Percentiles rank a stretch among this genome's conserved stretches.
phyloP scores from a whole-genome alignment of 192 early-diverging fungal species.

The Linnemannia zychae region DNA sequence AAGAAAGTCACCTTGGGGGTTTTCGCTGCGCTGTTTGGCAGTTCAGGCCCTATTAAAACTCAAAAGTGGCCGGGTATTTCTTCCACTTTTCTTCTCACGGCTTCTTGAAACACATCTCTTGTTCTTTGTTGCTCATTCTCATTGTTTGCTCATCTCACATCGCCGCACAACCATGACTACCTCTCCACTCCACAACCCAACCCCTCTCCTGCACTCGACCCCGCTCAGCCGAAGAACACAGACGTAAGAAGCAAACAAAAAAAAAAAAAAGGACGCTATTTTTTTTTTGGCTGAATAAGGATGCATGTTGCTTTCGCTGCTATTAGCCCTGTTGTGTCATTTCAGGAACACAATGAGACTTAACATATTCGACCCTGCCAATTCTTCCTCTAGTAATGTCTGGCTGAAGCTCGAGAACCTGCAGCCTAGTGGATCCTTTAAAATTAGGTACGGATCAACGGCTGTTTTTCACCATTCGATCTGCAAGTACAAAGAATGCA shows the following conservation, averaged over 20 bases:
- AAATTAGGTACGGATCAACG: slow-evolving; percentile 66
- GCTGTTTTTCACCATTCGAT: neutral
- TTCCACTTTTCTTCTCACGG: slow-evolving; percentile 10
- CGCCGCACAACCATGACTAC: slow-evolving; percentile 18
- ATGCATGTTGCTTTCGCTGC: neutral
- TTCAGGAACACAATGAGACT: neutral
- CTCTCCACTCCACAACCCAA: slow-evolving; percentile 57
- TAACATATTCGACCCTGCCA: neutral
- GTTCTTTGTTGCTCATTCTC: slow-evolving; percentile 1
- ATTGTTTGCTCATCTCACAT: neutral
- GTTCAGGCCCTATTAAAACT: neutral
- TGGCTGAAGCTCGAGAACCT: slow-evolving; percentile 85
- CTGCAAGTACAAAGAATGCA: too few relatives aligned
- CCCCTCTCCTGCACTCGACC: slow-evolving; percentile 64
- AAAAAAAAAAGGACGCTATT: neutral
- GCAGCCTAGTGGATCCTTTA: slow-evolving; percentile 84
- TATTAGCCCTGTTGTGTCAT: too few relatives aligned
- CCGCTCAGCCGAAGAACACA: slow-evolving; percentile 52
- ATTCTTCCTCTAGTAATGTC: slow-evolving; percentile 62
- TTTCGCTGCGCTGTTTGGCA: neutral
- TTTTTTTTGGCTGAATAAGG: neutral
- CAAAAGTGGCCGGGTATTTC: neutral
- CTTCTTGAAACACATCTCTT: neutral
- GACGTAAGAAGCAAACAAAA: slow-evolving; percentile 24
- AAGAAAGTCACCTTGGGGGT: neutral